These are phyloP conservation scores for Candida anutae DNA, from an alignment of 1,139 yeast genomes.

Conservation along the genomic window DNA sequence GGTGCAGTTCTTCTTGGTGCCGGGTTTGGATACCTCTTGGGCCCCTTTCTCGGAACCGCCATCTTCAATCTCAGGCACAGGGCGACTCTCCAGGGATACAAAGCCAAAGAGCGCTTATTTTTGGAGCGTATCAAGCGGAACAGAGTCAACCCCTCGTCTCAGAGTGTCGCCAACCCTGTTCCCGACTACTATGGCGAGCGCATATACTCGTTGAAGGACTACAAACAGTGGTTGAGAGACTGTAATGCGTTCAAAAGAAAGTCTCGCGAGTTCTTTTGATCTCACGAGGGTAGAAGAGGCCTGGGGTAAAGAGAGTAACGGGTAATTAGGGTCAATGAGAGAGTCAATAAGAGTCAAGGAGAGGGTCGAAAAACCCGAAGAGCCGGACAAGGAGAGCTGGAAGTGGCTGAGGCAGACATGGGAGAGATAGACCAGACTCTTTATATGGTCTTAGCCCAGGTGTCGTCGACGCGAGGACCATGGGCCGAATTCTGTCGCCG, in stretches of 20 bases:
- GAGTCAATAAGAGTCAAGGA: no score
- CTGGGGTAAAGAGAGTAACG: no score
- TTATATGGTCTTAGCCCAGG: no score
- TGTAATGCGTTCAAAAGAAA: constrained; percentile 86
- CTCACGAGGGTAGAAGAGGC: no score
- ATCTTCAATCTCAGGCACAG: constrained; percentile 54
- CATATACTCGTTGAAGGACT: constrained; percentile 76
- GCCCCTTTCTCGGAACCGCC: constrained; percentile 74
- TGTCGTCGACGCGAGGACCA: no score
- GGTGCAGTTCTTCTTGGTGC: constrained; percentile 65
- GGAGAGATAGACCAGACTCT: no score
- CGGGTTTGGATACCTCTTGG: constrained; percentile 70
- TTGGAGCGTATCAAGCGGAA: constrained; percentile 64
- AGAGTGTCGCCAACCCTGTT: constrained; percentile 87
- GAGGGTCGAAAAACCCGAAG: no score
- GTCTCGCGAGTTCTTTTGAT: constrained; percentile 66
- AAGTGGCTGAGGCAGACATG: no score
- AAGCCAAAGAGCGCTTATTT: constrained; percentile 62
- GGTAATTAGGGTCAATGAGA: no score
- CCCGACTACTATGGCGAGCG: constrained; percentile 98
- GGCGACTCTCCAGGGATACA: constrained; percentile 38
- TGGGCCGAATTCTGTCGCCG: no score
- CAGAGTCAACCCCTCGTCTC: constrained; percentile 91
- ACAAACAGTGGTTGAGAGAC: constrained; percentile 94
- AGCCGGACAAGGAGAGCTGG: no score